Conservation (phyloP, 1,284 basidiomycete species). For the Irpex sp. region DNA sequence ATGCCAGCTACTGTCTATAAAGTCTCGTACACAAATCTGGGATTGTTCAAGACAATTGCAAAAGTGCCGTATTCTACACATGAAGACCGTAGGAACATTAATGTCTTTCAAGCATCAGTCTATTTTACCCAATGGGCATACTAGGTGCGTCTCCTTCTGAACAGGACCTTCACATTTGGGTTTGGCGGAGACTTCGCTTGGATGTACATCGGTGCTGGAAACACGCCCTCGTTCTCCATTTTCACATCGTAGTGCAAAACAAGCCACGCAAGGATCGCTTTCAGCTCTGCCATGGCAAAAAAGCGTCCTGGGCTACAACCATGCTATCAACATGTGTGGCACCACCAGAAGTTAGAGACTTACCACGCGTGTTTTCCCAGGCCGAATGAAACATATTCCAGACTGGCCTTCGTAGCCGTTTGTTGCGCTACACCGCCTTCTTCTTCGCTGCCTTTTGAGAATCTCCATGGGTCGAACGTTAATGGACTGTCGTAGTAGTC, state of each 20-base stretch:
- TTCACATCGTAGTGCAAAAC: conserved; percentile 23
- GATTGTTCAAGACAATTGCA: no score
- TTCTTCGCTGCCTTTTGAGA: conserved; percentile 22
- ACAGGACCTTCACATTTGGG: conserved; percentile 5
- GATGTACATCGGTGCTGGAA: conserved; percentile 14
- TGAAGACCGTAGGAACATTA: no score
- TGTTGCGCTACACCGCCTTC: conserved; percentile 22
- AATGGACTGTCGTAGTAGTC: conserved; percentile 27
- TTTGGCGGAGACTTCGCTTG: conserved; percentile 10
- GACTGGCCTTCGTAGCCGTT: conserved; percentile 21
- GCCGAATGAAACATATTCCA: conserved; percentile 24
- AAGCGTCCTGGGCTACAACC: conserved; percentile 24
- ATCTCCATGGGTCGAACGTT: conserved; percentile 37
- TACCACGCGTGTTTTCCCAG: conserved; percentile 27
- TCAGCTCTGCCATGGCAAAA: conserved; percentile 24
- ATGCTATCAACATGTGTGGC: not conserved
- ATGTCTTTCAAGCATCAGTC: no score
- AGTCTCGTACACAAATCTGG: no score
- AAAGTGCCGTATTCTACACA: no score
- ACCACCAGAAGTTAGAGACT: not conserved
- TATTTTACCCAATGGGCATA: no score
- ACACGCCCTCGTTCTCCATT: conserved; percentile 14
- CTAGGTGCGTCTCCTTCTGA: conserved; percentile 2
- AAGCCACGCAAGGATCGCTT: conserved; percentile 22
- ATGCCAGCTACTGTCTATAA: no score